Evolutionary conservation across 345 rosid species (phyloP).

Genomic region (Salix caprea): DNA sequence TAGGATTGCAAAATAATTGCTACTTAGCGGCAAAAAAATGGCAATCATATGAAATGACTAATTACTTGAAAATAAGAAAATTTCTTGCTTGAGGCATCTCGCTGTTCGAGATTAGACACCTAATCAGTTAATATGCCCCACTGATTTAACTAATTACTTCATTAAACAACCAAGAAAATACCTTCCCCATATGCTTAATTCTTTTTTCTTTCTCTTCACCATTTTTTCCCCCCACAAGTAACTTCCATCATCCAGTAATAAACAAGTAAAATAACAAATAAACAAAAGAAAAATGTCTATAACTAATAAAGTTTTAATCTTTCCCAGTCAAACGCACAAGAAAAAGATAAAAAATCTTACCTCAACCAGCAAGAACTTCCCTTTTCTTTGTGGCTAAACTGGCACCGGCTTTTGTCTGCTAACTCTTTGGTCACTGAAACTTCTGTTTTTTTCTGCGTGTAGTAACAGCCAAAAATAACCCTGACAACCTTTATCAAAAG

Average conservation of each 20-base stretch:
- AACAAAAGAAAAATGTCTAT: not conserved
- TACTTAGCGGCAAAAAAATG: not conserved
- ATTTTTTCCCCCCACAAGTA: not conserved
- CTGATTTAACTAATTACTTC: not conserved
- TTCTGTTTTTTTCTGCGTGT: not conserved
- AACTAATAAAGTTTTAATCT: not conserved
- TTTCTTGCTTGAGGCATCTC: not conserved
- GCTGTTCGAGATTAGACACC: no score
- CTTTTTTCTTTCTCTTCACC: no score
- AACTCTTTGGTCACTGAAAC: not conserved
- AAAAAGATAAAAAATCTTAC: not conserved
- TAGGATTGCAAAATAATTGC: no score
- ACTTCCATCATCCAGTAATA: not conserved
- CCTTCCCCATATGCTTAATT: not conserved
- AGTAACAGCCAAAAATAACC: not conserved
- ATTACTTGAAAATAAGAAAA: not conserved
- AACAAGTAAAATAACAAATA: not conserved
- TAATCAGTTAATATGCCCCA: not conserved
- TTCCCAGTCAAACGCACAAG: not conserved
- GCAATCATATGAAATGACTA: not conserved
- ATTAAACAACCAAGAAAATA: not conserved
- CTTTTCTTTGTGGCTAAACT: not conserved
- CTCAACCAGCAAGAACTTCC: not conserved
- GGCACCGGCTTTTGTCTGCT: not conserved
- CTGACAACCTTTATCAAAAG: not conserved